Conservation (phyloP, 257 asterid species). For the Petrea volubilis region DNA sequence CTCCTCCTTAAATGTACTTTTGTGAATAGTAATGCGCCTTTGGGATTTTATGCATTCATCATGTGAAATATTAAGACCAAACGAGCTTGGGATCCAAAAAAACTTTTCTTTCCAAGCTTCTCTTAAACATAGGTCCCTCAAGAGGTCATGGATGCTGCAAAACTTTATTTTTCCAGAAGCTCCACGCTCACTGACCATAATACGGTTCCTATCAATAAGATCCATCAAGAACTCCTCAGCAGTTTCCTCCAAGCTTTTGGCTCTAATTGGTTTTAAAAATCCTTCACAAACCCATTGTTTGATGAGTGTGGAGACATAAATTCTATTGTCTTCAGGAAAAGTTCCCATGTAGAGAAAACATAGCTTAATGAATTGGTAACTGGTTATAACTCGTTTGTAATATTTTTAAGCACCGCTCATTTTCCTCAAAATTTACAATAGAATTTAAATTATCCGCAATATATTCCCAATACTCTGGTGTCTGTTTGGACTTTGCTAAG, state of each 20-base stretch:
- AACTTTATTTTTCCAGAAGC: background rate
- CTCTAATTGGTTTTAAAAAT: background rate
- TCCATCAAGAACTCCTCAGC: background rate
- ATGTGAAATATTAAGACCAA: background rate
- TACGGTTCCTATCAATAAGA: background rate
- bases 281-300: background rate
- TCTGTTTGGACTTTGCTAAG: too few relatives aligned
- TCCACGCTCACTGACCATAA: background rate
- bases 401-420: too few relatives aligned
- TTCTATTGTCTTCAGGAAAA: background rate
- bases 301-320: background rate
- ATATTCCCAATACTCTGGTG: background rate
- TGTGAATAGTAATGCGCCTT: background rate
- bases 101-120: background rate
- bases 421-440: background rate
- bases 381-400: too few relatives aligned
- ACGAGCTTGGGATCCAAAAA: background rate
- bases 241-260: background rate
- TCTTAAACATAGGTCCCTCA: too few relatives aligned
- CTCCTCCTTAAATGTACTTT: background rate
- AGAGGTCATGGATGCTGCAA: too few relatives aligned
- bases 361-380: too few relatives aligned
- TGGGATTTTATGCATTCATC: background rate
- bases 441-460: background rate
- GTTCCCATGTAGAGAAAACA: too few relatives aligned